Evolutionary conservation across 306 rosid species (phyloP), one percentile per base, ranked within the genome.

Genomic region (Senna tora): DNA sequence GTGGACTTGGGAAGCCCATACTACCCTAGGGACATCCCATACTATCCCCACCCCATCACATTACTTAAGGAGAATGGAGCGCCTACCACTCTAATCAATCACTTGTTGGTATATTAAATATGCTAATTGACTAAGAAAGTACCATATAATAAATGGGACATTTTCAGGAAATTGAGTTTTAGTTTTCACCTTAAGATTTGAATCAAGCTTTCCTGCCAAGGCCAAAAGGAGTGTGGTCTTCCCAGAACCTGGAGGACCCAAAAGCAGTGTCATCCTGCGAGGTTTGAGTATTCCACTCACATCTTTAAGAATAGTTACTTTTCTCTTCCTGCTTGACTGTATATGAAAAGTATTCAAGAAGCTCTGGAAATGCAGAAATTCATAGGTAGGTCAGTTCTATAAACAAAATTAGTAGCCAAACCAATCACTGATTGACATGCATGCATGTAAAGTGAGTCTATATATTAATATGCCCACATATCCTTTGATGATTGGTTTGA

Each of bases 181-280:
- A 36, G 39, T 36, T 36, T 59, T 52, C 41, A 89, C 97, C 86
- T 71, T 83, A 1, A 92, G 81, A 82, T 45, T 81, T 13, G 79
- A 63, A 65, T 81, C 92, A 49, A 86, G 89, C 47, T 86, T 88
- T 72, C 97, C 97, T 5, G 96, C 81, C 49, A 92, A 74, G 53
- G 90, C 92, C 58, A 85, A 52, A 72, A 92, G 79, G 16, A 92
- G 58, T 6, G 97, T 83, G 41, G 96, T 89, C 82, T 89, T 92
- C 32, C 97, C 96, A 15, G 96, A 83, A 55, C 90, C 79, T 50
- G 96, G 97, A 75, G 97, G 93, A 54, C 97, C 97, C 41, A 92
- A 56, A 73, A 92, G 96, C 21, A 92, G 57, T 39, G 96, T 83
- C 93, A 92, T 85, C 87, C 90, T 82, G 2, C 87, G 70, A 39